Evolutionary conservation across 768 basidiomycete species (phyloP).

Genomic region (Punctularia strigosozonata): DNA sequence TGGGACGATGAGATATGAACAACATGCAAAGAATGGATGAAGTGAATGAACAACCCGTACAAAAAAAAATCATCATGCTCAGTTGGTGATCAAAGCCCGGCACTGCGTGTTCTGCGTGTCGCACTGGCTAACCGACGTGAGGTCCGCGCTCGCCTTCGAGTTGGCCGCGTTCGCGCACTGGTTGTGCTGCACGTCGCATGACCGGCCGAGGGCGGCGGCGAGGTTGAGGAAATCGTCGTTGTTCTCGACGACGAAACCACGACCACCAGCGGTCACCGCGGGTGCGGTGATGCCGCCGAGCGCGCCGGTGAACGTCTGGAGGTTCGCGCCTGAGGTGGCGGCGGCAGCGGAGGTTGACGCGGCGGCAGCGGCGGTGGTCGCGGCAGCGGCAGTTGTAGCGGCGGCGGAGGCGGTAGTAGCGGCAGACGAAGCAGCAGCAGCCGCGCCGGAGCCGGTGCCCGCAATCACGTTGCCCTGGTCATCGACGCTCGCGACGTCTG

Average conservation of each 20-base stretch:
- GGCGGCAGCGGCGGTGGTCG: background rate
- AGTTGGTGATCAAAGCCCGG: conserved; percentile 12
- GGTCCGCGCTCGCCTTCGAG: conserved; percentile 27
- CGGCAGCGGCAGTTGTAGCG: conserved; percentile 6
- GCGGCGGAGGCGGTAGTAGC: conserved; percentile 12
- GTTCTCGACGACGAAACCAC: conserved; percentile 33
- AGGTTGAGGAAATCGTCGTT: conserved; percentile 36
- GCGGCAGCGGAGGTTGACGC: conserved; percentile 1
- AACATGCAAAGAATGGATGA: too few relatives aligned
- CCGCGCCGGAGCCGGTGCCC: conserved; percentile 8
- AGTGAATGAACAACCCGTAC: too few relatives aligned
- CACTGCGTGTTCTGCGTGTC: conserved; percentile 18
- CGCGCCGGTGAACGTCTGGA: conserved; percentile 40
- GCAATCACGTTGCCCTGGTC: conserved; percentile 24
- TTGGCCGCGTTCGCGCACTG: conserved; percentile 40
- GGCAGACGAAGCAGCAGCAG: conserved; percentile 8
- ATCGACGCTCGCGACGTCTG: conserved; percentile 23
- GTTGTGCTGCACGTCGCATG: conserved; percentile 50
- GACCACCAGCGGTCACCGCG: conserved; percentile 30
- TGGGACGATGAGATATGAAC: too few relatives aligned
- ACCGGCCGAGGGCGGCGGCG: conserved; percentile 38
- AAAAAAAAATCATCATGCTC: too few relatives aligned
- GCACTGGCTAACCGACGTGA: conserved; percentile 25
- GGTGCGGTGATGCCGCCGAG: conserved; percentile 35
- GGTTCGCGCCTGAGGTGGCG: conserved; percentile 18